Base-by-base conservation (phyloP, 192 early-diverging fungal species). In the Rhizophagus prolifer region DNA sequence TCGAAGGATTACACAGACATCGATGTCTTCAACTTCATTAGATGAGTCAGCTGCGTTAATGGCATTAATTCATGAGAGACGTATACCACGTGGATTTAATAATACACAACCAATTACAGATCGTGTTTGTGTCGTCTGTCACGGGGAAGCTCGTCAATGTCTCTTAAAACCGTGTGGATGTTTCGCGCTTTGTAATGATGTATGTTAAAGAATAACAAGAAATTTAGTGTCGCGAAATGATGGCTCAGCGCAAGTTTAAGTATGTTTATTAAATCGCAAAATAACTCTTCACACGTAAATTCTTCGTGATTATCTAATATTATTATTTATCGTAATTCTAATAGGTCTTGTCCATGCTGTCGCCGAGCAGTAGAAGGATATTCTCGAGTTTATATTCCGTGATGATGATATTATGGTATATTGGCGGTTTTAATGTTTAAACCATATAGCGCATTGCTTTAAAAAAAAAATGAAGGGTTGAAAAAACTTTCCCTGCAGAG, bases 101-200 rank as follows among this genome's bases (percentile, higher is more conserved):
- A 41, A 21, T 9, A 41, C 70, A 26, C 61, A 76, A n/a, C 62
- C 74, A 19, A 66, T 76, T 34, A 76, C 74, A 8, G 74, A 76
- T 50, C 74, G 74, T 25, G 19, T 76, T n/a, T 76, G 74, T 65
- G 74, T 76, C 30, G 58, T 76, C 36, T 76, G 74, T 31, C 74
- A 76, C 30, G 64, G 54, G 21, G 74, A 76, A 59, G 28, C 74
- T 50, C 61, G 74, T 8, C 74, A 76, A 66, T 76, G 74, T 66
- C 47, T 76, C 14, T 25, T 76, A 28, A 76, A 76, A 66, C 74
- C 74, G 16, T 76, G 74, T 38, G 58, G 74, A n/a, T 76, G 36
- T 50, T 67, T 67, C n/a, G 65, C 65, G 21, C 65, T 67, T 67
- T 67, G 65, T 67, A 67, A 67, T 41, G 65, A 38, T 16, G 65